These are phyloP conservation scores for Nakazawaea ambrosiae DNA, from an alignment of 805 yeast species.

Conservation along the genomic window DNA sequence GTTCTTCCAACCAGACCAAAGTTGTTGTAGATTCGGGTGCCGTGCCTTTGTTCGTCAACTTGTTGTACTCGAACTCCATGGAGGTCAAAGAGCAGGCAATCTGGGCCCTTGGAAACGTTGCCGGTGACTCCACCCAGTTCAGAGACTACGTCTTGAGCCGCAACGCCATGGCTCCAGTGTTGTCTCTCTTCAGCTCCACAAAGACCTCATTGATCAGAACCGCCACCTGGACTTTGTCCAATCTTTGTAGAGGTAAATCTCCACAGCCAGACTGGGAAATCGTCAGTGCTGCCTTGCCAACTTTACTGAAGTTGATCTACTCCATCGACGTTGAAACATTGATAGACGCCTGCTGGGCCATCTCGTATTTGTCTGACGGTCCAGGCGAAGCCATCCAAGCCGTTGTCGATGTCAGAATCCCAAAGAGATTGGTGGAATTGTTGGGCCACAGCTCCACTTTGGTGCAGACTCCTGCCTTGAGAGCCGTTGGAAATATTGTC, in stretches of 20 bases:
- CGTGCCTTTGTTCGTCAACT: constrained; percentile 81
- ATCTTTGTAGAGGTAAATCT: constrained; percentile 91
- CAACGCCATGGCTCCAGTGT: constrained; percentile 85
- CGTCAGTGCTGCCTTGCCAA: constrained; percentile 84
- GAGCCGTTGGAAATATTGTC: constrained; percentile 97
- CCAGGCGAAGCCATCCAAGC: constrained; percentile 91
- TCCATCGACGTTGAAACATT: constrained; percentile 89
- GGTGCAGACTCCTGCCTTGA: constrained; percentile 94
- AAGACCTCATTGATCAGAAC: constrained; percentile 90
- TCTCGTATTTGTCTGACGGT: constrained; percentile 91
- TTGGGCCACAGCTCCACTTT: constrained; percentile 75
- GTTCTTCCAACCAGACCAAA: constrained; percentile 81
- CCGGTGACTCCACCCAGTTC: constrained; percentile 89
- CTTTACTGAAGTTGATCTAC: constrained; percentile 83
- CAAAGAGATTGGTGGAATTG: constrained; percentile 87
- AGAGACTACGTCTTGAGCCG: constrained; percentile 84
- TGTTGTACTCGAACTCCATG: constrained; percentile 70
- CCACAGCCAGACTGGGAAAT: constrained; percentile 95
- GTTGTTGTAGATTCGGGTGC: constrained; percentile 92
- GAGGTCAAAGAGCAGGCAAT: constrained; percentile 98
- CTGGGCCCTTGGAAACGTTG: constrained; percentile 99
- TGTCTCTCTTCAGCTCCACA: constrained; percentile 68
- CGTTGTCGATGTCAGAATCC: constrained; percentile 93
- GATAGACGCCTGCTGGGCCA: constrained; percentile 98
- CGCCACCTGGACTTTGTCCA: constrained; percentile 97